A percentile compares a stretch with the other conserved stretches of the same genome.
These are phyloP conservation scores for Dalechampia spathulata DNA, from an alignment of 441 rosid genomes.

Conservation along the genomic window DNA sequence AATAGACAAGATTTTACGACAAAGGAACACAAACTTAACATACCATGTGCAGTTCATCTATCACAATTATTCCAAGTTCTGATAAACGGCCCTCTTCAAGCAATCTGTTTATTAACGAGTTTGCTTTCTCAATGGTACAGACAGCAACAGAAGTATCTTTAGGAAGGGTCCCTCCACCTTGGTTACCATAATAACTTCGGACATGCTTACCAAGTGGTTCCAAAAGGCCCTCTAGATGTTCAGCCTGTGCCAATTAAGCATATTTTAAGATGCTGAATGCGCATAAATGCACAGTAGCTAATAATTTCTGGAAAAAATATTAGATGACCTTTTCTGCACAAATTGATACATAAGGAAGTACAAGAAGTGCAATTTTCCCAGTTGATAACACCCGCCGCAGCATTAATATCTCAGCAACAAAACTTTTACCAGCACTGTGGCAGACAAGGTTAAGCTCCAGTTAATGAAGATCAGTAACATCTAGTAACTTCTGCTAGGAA, in stretches of 20 bases:
- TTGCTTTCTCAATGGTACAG: conserved; percentile 99
- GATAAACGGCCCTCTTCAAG: conserved; percentile 96
- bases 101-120: conserved; percentile 76
- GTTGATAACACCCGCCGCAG: conserved; percentile 74
- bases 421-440: conserved; percentile 97
- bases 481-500: background rate
- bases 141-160: conserved; percentile 97
- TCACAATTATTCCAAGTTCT: conserved; percentile 91
- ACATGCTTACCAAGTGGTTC: conserved; percentile 96
- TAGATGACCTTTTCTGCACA: conserved; percentile 80
- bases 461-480: background rate
- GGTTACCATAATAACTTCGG: conserved; percentile 90
- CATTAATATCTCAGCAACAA: conserved; percentile 98
- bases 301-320: conserved; percentile 13
- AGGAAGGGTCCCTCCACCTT: conserved; percentile 97
- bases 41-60: conserved; percentile 99
- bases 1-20: conserved; percentile 1
- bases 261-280: background rate
- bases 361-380: conserved; percentile 85
- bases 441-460: conserved; percentile 20
- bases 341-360: conserved; percentile 96
- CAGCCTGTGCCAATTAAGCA: conserved; percentile 53
- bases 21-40: conserved; percentile 10
- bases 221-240: conserved; percentile 84
- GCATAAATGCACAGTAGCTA: conserved; percentile 4